Evolutionary conservation across 2,329 filamentous ascomycete genomes (phyloP), one percentile per base, ranked within the genome.

Genomic region (Claviceps sp.): DNA sequence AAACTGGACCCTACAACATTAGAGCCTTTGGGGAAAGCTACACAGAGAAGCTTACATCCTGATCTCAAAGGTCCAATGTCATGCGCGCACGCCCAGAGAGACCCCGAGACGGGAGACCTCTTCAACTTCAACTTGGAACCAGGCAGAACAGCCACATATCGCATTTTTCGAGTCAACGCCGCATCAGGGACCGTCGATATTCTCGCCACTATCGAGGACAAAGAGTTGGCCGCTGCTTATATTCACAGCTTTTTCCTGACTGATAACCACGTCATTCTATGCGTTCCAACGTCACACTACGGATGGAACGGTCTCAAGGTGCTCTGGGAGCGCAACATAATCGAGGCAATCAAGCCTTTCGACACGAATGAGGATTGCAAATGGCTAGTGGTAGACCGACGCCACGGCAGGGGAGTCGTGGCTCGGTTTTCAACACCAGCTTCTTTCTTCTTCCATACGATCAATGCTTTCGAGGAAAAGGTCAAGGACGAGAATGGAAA

Each of bases 191-290:
- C 79, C 51, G 87, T 85, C 0, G 76, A 80, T 0, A 82, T 93
- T 18, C 74, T 94, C 0, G 87, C 87, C 3, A 82, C 77, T 0
- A 78, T 93, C 54, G 65, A 67, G 0, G 72, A 69, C 3, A 65
- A 67, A 4, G 69, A 72, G 3, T 63, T 75, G 3, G 68, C 68
- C 2, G 70, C 84, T 0, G 82, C 86, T 0, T 94, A 93, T 60
- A 79, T 94, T n/a, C 89, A 94, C 67, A 91, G 87, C 8, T 76
- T 91, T 59, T 88, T 89, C 60, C 66, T 94, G 26, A 85, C 86
- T 0, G 69, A 79, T 16, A 79, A 82, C 58, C 85, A 84, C 60
- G 79, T 90, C 2, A 69, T 93, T 0, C 69, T 94, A 4, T 89
- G 85, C 61, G 68, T 93, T 1, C 89, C 85, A 59, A 80, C 79